These are phyloP conservation scores for Talaromyces sp. DNA, from an alignment of 2,329 filamentous ascomycete species.

Conservation along the genomic window DNA sequence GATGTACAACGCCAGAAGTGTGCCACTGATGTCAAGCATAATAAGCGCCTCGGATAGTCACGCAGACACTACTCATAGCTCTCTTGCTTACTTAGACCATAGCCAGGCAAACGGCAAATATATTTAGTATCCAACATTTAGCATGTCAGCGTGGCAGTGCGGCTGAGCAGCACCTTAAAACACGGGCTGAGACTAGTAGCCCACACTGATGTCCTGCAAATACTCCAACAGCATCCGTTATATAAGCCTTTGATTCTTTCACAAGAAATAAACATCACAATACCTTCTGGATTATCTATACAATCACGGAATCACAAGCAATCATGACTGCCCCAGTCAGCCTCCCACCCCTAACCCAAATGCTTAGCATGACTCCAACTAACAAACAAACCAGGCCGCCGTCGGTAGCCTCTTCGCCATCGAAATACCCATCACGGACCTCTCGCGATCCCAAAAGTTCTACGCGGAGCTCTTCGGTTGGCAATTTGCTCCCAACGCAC, in stretches of 20 bases:
- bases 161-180: background rate
- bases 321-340: conserved; percentile 6
- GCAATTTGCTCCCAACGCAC: background rate
- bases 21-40: background rate
- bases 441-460: conserved; percentile 10
- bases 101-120: too few species aligned
- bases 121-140: background rate
- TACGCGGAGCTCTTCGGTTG: conserved; percentile 13
- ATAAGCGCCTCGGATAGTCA: background rate
- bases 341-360: background rate
- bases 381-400: conserved; percentile 9
- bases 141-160: background rate
- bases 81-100: too few species aligned
- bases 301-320: background rate
- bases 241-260: background rate
- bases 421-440: conserved; percentile 12
- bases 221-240: background rate
- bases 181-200: background rate
- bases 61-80: background rate
- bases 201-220: background rate
- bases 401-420: conserved; percentile 10
- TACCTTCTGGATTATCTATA: background rate
- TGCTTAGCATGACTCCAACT: background rate
- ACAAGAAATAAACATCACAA: background rate
- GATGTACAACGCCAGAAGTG: background rate